Base-by-base conservation (phyloP, 768 basidiomycete genomes). In the Hemileccinum rubropunctum region DNA sequence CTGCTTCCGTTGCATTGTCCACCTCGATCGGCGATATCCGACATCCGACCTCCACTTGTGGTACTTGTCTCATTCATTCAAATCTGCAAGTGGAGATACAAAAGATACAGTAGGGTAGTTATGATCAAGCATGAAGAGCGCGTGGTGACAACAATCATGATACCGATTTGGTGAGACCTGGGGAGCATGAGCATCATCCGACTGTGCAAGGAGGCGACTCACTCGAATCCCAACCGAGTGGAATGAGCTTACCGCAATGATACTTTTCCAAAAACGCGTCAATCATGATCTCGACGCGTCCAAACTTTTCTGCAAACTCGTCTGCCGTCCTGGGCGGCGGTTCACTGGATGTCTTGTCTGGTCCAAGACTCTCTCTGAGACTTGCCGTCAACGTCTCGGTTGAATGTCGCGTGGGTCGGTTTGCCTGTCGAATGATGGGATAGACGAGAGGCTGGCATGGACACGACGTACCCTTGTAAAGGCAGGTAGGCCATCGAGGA, bases 221-320 rank as follows among this genome's bases (percentile, higher is more conserved):
- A 69, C 66, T 58, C 15, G 55, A 39, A 41, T 59, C 63, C 65
- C 63, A 67, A 12, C 66, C 68, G 5, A 69, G 47, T 4, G 20
- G 34, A 23, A 11, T 47, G 10, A 69, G 53, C 33, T 49, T 48
- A 11, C 66, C 66, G 14, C 40, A 45, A 12, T 59, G 46, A 18
- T 60, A 56, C 34, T 46, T 53, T 34, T 48, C 8, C 42, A 69
- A 42, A 14, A 67, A 68, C 0, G 17, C 15, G 1, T 50, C 44
- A 8, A 69, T 66, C 47, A 55, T 54, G 6, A 43, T 38, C 39
- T 66, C 54, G 35, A 62, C 48, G 0, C 15, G 26, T 20, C 38
- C 30, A 28, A 69, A 67, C 45, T 33, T 45, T 13, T 21, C 47
- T 14, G 49, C 17, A 33, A 67, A 68, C 17, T 67, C 63, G 15